These are phyloP conservation scores for Prunus armeniaca DNA, from an alignment of 306 rosid species.

Conservation along the genomic window DNA sequence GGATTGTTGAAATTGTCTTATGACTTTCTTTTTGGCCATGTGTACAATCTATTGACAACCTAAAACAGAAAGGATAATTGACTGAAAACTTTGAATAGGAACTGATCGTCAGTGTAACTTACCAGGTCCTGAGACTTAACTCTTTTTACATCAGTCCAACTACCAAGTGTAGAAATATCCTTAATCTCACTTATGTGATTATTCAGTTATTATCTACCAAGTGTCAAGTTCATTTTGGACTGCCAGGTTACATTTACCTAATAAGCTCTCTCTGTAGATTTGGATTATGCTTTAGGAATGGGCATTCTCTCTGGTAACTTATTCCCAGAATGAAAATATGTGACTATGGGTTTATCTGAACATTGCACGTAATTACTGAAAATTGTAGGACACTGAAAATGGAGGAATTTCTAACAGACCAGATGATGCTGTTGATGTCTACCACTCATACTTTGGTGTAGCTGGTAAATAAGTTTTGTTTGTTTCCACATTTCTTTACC, in stretches of 20 bases:
- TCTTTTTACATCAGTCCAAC: neutral
- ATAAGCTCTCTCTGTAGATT: conserved; percentile 9
- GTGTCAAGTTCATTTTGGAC: conserved; percentile 68
- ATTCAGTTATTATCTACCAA: neutral
- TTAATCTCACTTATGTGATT: neutral
- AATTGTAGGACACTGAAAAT: conserved; percentile 67
- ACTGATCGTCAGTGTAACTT: neutral
- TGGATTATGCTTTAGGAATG: conserved; percentile 16
- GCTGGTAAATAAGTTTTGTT: conserved; percentile 48
- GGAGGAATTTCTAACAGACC: conserved; percentile 98
- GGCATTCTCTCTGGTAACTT: neutral
- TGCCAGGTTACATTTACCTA: conserved; percentile 58
- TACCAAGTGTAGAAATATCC: neutral
- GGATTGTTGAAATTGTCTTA: too few species aligned
- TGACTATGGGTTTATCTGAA: conserved; percentile 21
- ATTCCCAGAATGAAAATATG: neutral
- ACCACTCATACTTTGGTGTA: conserved; percentile 79
- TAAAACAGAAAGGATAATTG: too few species aligned
- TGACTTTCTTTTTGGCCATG: too few species aligned
- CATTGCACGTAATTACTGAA: conserved; percentile 12
- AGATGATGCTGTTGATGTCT: conserved; percentile 88
- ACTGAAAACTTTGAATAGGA: neutral
- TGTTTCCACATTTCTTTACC: conserved; percentile 2
- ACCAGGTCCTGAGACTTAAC: neutral
- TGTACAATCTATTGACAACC: too few species aligned